phyloP scores from a whole-genome alignment of 495 filamentous ascomycete species.

The Wilcoxina mikolae region DNA sequence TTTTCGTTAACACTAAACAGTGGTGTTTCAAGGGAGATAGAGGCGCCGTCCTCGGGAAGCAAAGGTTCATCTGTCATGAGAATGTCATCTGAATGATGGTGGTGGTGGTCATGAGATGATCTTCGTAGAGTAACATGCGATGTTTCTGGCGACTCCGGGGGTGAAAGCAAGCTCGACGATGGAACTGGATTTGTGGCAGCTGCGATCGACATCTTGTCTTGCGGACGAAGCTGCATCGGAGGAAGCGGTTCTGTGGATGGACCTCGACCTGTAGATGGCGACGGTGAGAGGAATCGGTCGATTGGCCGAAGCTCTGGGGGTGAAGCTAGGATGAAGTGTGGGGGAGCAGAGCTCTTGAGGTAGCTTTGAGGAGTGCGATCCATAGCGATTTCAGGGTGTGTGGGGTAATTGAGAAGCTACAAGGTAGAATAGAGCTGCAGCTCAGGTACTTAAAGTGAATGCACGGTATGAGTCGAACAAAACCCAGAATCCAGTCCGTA shows the following conservation, averaged over 20 bases:
- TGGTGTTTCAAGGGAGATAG: constrained; percentile 26
- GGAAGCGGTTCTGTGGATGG: constrained; percentile 12
- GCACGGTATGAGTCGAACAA: background rate
- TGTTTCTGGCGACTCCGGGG: constrained; percentile 24
- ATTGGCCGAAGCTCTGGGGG: constrained; percentile 23
- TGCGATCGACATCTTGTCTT: constrained; percentile 28
- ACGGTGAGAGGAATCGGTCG: constrained; percentile 26
- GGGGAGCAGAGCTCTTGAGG: constrained; percentile 21
- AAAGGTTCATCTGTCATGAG: constrained; percentile 5
- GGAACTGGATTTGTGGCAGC: constrained; percentile 23
- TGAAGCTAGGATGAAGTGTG: constrained; percentile 21
- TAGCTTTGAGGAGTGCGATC: constrained; percentile 12
- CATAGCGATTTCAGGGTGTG: constrained; percentile 12
- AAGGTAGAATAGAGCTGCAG: constrained; percentile 1
- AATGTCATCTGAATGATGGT: background rate
- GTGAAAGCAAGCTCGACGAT: constrained; percentile 23
- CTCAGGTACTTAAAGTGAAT: background rate
- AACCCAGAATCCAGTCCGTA: background rate
- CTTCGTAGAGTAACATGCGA: constrained; percentile 1
- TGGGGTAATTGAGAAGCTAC: constrained; percentile 1
- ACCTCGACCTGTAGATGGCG: constrained; percentile 19
- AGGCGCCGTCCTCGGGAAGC: constrained; percentile 9
- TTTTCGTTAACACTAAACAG: constrained; percentile 25
- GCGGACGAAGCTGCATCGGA: constrained; percentile 22
- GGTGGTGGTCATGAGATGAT: background rate